Evolutionary conservation across 225 moss, liverwort and hornwort species (phyloP).

Genomic region (Bryoerythrophyllum caledonicum): DNA sequence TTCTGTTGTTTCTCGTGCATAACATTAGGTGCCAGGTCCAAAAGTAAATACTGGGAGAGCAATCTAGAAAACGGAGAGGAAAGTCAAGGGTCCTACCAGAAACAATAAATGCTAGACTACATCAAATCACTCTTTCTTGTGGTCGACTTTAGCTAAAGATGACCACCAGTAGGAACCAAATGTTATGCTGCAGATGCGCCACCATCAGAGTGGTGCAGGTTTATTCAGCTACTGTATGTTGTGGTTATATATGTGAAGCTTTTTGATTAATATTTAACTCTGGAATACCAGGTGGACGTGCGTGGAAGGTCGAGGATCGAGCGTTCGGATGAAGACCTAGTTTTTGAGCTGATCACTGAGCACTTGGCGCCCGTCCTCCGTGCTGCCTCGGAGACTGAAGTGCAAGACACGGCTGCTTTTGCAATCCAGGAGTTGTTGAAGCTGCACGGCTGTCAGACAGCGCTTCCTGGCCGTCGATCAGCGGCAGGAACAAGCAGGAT

Average conservation of each 20-base stretch:
- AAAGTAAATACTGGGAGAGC: too few species aligned
- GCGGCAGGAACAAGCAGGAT: slow-evolving; percentile 39
- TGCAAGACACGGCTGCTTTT: slow-evolving; percentile 93
- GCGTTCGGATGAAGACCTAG: slow-evolving; percentile 84
- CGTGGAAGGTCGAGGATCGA: slow-evolving; percentile 87
- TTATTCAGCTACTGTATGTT: too few species aligned
- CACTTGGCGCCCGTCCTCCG: slow-evolving; percentile 91
- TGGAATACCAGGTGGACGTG: slow-evolving; percentile 72
- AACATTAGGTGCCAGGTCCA: too few species aligned
- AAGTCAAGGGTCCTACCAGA: too few species aligned
- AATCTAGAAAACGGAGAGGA: too few species aligned
- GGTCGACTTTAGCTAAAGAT: too few species aligned
- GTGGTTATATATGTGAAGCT: slow-evolving; percentile 4
- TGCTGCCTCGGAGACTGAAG: slow-evolving; percentile 88
- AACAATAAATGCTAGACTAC: too few species aligned
- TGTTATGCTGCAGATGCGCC: too few species aligned
- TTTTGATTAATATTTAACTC: slow-evolving; percentile 16
- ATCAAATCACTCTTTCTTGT: too few species aligned
- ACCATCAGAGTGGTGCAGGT: too few species aligned
- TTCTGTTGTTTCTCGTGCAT: slow-evolving; percentile 4
- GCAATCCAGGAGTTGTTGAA: slow-evolving; percentile 97
- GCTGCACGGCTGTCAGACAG: slow-evolving; percentile 78
- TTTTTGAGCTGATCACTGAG: slow-evolving; percentile 90
- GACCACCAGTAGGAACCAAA: too few species aligned
- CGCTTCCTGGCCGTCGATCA: slow-evolving; percentile 48